phyloP scores from a whole-genome alignment of 2,329 filamentous ascomycete genomes.

The Sphaceloma murrayae region DNA sequence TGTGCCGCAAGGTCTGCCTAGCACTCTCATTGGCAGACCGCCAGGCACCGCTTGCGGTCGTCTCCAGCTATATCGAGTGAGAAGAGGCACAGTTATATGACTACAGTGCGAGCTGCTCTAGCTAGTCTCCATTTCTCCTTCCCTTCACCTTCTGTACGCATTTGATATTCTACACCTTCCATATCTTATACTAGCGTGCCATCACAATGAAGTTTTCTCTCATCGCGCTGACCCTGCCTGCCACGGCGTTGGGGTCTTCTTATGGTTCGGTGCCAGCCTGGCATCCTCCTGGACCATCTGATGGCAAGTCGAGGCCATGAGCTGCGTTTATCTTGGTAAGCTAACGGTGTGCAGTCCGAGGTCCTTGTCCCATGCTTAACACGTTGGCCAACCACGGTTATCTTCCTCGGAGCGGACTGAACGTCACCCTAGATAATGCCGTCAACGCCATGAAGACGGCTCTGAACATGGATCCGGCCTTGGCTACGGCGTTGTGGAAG shows the following conservation, averaged over 20 bases:
- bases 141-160: no score
- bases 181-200: no score
- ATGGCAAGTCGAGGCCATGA: neutral
- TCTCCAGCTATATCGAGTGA: no score
- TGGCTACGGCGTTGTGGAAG: slow-evolving; percentile 2
- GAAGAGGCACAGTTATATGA: no score
- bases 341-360: slow-evolving; percentile 20
- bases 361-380: slow-evolving; percentile 24
- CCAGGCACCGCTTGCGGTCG: no score
- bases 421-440: slow-evolving; percentile 13
- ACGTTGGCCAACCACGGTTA: slow-evolving; percentile 24
- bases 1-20: no score
- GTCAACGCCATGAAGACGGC: slow-evolving; percentile 3
- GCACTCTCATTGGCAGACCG: no score
- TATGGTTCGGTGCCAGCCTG: slow-evolving; percentile 1
- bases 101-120: no score
- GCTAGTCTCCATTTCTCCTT: no score
- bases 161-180: no score
- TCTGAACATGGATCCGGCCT: slow-evolving; percentile 9
- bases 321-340: neutral
- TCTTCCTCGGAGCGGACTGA: slow-evolving; percentile 20
- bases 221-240: no score
- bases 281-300: slow-evolving; percentile 11
- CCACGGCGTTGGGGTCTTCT: no score
- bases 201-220: neutral